Evolutionary conservation across 148 eudicot genomes (phyloP).

Genomic region (Chenopodium quinoa): DNA sequence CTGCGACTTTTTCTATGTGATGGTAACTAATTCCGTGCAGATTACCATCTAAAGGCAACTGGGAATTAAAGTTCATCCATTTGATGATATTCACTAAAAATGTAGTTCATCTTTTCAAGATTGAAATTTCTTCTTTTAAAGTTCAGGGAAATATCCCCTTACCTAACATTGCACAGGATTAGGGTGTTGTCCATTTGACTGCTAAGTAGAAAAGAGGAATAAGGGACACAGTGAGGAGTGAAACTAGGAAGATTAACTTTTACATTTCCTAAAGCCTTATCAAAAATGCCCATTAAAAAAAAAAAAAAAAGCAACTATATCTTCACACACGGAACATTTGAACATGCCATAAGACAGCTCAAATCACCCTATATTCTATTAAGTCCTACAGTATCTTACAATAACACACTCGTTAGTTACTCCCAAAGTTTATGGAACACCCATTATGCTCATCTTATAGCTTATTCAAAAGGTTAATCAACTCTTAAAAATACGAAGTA

Average conservation of each 20-base stretch:
- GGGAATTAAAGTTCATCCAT: too few species aligned
- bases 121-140: background rate
- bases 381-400: background rate
- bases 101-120: background rate
- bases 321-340: background rate
- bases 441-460: background rate
- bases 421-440: background rate
- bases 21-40: too few species aligned
- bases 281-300: background rate
- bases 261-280: background rate
- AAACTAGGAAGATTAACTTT: background rate
- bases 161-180: background rate
- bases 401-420: background rate
- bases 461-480: background rate
- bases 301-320: background rate
- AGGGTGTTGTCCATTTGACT: background rate
- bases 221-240: background rate
- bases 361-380: background rate
- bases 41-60: too few species aligned
- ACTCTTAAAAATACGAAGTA: background rate
- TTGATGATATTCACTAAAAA: background rate
- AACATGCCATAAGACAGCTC: background rate
- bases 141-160: background rate
- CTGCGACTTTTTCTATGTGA: too few species aligned
- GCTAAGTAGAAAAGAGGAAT: background rate